A percentile compares a stretch with the other conserved stretches of the same genome.
phyloP scores from a whole-genome alignment of 768 basidiomycete species.

The Mycena sanguinolenta region DNA sequence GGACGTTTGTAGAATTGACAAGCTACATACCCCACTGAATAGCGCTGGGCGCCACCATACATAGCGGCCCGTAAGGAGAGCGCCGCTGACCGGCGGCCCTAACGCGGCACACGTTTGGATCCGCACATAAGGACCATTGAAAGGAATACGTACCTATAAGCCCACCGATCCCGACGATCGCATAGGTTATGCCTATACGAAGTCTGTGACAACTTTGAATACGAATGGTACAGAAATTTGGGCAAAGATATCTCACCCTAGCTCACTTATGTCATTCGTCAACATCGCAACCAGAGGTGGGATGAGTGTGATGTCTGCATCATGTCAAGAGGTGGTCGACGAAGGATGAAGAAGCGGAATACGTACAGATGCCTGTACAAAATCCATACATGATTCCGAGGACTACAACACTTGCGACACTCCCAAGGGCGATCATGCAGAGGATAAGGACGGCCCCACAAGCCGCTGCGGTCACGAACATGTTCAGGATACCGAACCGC shows the following conservation, averaged over 20 bases:
- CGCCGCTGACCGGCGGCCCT: conserved; percentile 54
- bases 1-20: too few species aligned
- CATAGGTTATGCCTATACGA: conserved; percentile 43
- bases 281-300: conserved; percentile 48
- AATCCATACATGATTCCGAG: conserved; percentile 50
- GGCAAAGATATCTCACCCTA: conserved; percentile 46
- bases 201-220: conserved; percentile 24
- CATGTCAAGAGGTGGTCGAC: neutral
- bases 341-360: conserved; percentile 12
- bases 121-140: neutral
- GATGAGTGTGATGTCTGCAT: conserved; percentile 47
- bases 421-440: conserved; percentile 48
- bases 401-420: conserved; percentile 39
- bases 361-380: conserved; percentile 50
- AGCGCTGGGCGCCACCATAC: conserved; percentile 56
- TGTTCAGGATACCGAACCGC: conserved; percentile 44
- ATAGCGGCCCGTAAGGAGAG: conserved; percentile 47
- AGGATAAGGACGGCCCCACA: conserved; percentile 45
- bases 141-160: neutral
- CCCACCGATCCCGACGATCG: neutral
- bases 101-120: too few species aligned
- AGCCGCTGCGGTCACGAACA: conserved; percentile 42
- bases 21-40: conserved; percentile 47
- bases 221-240: too few species aligned
- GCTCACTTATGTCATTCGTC: conserved; percentile 46